phyloP scores from a whole-genome alignment of 495 filamentous ascomycete genomes.

The Neurospora sp. region DNA sequence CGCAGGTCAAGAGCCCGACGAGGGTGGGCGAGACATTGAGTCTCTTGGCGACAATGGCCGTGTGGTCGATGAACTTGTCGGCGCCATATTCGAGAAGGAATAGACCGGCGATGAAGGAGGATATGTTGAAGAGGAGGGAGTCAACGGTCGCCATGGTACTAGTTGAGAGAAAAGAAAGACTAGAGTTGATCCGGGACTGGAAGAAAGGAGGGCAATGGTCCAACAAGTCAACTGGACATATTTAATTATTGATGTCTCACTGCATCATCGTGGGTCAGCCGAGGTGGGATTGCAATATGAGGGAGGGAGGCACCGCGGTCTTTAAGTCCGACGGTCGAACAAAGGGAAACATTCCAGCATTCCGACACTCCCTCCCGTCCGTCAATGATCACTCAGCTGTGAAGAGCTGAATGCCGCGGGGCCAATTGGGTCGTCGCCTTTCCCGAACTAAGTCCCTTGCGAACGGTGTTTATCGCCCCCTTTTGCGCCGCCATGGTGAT shows the following conservation, averaged over 20 bases:
- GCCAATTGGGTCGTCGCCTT: background rate
- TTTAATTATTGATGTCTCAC: background rate
- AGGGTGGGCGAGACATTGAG: slow-evolving; percentile 38
- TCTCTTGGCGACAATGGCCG: slow-evolving; percentile 37
- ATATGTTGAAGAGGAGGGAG: slow-evolving; percentile 23
- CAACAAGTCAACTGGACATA: background rate
- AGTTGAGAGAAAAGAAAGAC: background rate
- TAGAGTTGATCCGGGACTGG: background rate
- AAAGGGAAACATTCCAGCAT: background rate
- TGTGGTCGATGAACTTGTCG: slow-evolving; percentile 44
- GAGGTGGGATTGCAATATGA: background rate
- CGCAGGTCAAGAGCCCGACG: slow-evolving; percentile 42
- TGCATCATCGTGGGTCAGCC: background rate
- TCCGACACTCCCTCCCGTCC: too few species aligned
- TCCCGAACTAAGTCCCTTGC: background rate
- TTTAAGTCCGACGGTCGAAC: background rate
- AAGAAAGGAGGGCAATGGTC: background rate
- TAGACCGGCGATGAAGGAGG: slow-evolving; percentile 26
- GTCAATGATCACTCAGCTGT: background rate
- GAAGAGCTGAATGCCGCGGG: background rate
- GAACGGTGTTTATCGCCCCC: background rate
- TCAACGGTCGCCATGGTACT: slow-evolving; percentile 12
- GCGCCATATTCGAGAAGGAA: slow-evolving; percentile 37
- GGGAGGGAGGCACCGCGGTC: background rate
- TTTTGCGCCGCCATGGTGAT: background rate